Evolutionary conservation across 2,329 filamentous ascomycete genomes (phyloP), one percentile per base, ranked within the genome.

Genomic region (Aspergillus thermomutatus): DNA sequence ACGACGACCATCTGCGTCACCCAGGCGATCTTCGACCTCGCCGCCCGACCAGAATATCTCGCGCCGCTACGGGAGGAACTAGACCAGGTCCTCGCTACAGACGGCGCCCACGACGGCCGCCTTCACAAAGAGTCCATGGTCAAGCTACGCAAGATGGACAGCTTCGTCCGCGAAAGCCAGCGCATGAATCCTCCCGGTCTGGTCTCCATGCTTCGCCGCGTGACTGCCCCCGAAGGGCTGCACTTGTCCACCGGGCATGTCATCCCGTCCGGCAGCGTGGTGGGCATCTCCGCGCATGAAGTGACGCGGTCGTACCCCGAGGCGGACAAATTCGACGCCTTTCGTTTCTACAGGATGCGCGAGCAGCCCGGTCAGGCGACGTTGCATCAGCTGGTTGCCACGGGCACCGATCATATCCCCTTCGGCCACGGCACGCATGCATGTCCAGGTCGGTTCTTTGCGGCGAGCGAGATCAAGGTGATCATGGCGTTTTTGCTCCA

Each of bases 301-400:
- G 26, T 27, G 26, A 27, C 26, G 7, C 26, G 26, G 26, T 27
- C 26, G 26, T 27, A 27, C 26, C 34, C 34, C 5, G 14, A 37
- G 9, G 34, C 26, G 3, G 10, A 26, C 43, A 49, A 53, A 53
- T 55, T 43, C 25, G 57, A 57, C 49, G 34, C 26, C 54, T 57
- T 50, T 52, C 54, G 54, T 57, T 28, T 14, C 11, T 2, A 11
- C 34, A 37, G 14, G 34, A 11, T 14, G 11, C 34, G 34, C 34
- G 11, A 37, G 17, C 34, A 37, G 17, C 34, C 34, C 1, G 34
- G 34, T 9, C 11, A 37, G 34, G 11, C 34, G 34, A 46, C 14
- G 9, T 10, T 14, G 19, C 28, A 37, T 10, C 27, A 37, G 27
- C 9, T 26, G 7, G 17, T 27, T 14, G n/a, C 21, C 9, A 48